A percentile compares a stretch with the other conserved stretches of the same genome.
These are phyloP conservation scores for Talaromyces amestolkiae DNA, from an alignment of 2,329 filamentous ascomycete genomes.

Conservation along the genomic window DNA sequence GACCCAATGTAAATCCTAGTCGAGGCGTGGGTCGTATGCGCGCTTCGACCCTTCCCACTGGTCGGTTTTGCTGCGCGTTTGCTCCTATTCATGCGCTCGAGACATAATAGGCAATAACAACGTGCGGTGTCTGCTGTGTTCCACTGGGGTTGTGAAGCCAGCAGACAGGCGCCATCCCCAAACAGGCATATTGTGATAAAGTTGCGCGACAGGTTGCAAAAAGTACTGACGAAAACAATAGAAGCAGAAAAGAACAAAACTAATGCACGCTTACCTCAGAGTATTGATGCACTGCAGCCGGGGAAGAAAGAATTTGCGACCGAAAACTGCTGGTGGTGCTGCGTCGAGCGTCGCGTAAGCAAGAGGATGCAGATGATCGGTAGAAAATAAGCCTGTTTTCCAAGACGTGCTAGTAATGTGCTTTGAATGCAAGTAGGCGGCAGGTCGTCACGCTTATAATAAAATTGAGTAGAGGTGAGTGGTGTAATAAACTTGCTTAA, in stretches of 20 bases:
- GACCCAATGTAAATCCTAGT: background rate
- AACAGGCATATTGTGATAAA: conserved; percentile 7
- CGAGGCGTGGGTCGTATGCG: conserved; percentile 5
- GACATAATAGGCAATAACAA: conserved; percentile 3
- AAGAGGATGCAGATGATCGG: conserved; percentile 8
- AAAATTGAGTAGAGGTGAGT: background rate
- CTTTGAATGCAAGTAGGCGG: background rate
- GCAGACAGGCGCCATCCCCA: background rate
- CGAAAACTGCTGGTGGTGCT: background rate
- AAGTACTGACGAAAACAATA: conserved; percentile 4
- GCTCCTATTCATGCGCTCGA: conserved; percentile 6
- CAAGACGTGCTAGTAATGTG: conserved; percentile 1
- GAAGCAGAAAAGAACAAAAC: conserved; percentile 10
- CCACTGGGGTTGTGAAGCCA: background rate
- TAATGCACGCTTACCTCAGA: conserved; percentile 17
- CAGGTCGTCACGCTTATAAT: conserved; percentile 11
- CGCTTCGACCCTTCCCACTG: conserved; percentile 1
- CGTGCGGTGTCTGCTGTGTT: conserved; percentile 8
- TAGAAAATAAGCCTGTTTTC: background rate
- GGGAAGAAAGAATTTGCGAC: background rate
- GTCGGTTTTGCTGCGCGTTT: background rate
- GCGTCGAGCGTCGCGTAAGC: conserved; percentile 6
- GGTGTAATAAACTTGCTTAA: background rate
- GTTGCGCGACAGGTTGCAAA: conserved; percentile 9
- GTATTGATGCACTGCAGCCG: conserved; percentile 12